phyloP scores from a whole-genome alignment of 2,329 filamentous ascomycete species.

The Arthrobotrys iridis region DNA sequence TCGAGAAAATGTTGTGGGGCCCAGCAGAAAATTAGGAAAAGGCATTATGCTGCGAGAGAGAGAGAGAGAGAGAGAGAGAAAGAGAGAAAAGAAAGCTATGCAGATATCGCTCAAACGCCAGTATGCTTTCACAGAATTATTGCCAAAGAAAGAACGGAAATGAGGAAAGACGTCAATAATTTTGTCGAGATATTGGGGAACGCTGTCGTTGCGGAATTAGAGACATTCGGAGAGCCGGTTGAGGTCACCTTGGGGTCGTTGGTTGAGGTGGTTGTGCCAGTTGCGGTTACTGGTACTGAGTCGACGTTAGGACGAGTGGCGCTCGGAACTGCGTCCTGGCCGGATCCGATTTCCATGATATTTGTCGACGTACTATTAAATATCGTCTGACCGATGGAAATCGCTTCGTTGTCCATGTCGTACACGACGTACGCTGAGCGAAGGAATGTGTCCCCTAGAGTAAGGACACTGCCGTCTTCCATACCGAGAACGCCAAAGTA shows the following conservation, averaged over 20 bases:
- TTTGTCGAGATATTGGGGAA: neutral
- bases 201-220: constrained; percentile 5
- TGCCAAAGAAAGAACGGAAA: constrained; percentile 34
- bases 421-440: constrained; percentile 80
- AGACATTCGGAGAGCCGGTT: constrained; percentile 28
- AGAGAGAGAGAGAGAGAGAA: neutral
- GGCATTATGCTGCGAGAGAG: constrained; percentile 2
- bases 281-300: constrained; percentile 55
- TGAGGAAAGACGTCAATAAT: constrained; percentile 21
- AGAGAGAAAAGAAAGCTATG: constrained; percentile 18
- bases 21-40: neutral
- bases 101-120: constrained; percentile 44
- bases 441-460: constrained; percentile 77
- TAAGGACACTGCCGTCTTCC: constrained; percentile 67
- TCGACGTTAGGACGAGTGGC: constrained; percentile 67
- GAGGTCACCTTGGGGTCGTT: constrained; percentile 20
- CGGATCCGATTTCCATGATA: constrained; percentile 68
- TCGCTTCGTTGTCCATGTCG: constrained; percentile 76
- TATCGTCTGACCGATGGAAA: constrained; percentile 74
- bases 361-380: constrained; percentile 68
- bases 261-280: neutral
- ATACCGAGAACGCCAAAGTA: constrained; percentile 74
- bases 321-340: constrained; percentile 66
- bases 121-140: constrained; percentile 40
- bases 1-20: constrained; percentile 2